These are phyloP conservation scores for Pichia eremophila DNA, from an alignment of 805 yeast genomes.

Conservation along the genomic window DNA sequence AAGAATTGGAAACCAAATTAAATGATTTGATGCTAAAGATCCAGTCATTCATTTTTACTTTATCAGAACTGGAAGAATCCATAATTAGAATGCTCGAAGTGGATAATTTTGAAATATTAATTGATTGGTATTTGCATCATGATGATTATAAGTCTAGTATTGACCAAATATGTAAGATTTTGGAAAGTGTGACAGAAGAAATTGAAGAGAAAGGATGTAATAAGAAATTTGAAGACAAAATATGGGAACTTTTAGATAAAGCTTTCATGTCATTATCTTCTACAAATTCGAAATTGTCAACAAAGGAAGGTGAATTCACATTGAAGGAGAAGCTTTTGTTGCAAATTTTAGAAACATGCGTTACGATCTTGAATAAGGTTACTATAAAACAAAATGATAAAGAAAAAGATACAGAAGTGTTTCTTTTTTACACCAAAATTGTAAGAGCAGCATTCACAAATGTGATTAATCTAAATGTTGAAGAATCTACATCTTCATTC, in stretches of 20 bases:
- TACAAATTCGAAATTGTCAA: constrained; percentile 9
- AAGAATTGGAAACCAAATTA: neutral
- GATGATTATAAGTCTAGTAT: constrained; percentile 24
- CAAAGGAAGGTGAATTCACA: constrained; percentile 14
- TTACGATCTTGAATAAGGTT: constrained; percentile 19
- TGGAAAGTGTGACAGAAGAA: constrained; percentile 12
- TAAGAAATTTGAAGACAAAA: constrained; percentile 17
- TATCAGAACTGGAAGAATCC: constrained; percentile 10
- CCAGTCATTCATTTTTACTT: constrained; percentile 12
- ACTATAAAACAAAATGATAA: constrained; percentile 18
- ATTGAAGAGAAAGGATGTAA: constrained; percentile 14
- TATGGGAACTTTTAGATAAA: constrained; percentile 28
- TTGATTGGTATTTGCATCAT: constrained; percentile 23
- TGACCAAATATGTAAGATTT: constrained; percentile 15
- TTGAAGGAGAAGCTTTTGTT: constrained; percentile 31
- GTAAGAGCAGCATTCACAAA: constrained; percentile 35
- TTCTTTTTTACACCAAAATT: constrained; percentile 30
- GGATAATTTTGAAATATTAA: constrained; percentile 25
- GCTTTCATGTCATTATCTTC: constrained; percentile 26
- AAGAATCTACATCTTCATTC: constrained; percentile 31
- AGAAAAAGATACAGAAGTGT: constrained; percentile 4
- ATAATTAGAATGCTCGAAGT: constrained; percentile 18
- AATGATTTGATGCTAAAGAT: neutral
- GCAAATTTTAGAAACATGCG: constrained; percentile 30
- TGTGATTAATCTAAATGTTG: constrained; percentile 26